Evolutionary conservation across 768 basidiomycete species (phyloP).

Genomic region (Tremella yokohamensis): DNA sequence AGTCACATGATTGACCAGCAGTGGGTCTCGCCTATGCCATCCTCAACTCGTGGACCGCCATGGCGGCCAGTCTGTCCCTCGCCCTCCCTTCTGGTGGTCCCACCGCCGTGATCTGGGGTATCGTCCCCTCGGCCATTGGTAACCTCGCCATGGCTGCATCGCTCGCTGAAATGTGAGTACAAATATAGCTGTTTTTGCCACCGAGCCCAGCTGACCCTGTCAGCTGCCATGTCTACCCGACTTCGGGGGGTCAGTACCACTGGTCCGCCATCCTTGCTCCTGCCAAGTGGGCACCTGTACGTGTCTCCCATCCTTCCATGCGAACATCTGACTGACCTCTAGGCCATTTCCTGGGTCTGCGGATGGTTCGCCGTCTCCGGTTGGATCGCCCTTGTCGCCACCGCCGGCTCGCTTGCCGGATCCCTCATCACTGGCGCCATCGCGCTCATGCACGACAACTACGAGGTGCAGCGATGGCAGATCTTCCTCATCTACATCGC

Average conservation of each 20-base stretch:
- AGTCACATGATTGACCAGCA: neutral
- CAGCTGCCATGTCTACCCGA: conserved; percentile 16
- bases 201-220: neutral
- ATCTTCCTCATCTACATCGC: conserved; percentile 43
- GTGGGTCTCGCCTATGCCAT: conserved; percentile 41
- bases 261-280: conserved; percentile 38
- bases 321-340: neutral
- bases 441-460: conserved; percentile 28
- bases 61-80: conserved; percentile 36
- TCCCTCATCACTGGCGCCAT: conserved; percentile 35
- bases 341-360: conserved; percentile 39
- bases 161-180: conserved; percentile 35
- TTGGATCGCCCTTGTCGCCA: conserved; percentile 42
- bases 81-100: conserved; percentile 40
- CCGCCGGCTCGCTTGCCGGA: conserved; percentile 38
- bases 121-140: conserved; percentile 34
- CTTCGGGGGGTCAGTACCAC: conserved; percentile 42
- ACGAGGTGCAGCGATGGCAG: conserved; percentile 29
- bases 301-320: conserved; percentile 1
- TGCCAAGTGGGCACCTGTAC: conserved; percentile 30
- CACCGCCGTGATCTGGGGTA: conserved; percentile 41
- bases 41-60: conserved; percentile 42
- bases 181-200: neutral
- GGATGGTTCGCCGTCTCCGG: conserved; percentile 45
- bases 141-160: conserved; percentile 40